A percentile compares a stretch with the other conserved stretches of the same genome.
Evolutionary conservation across 331 rosid species (phyloP).

Genomic region (Pyrus hybrid): DNA sequence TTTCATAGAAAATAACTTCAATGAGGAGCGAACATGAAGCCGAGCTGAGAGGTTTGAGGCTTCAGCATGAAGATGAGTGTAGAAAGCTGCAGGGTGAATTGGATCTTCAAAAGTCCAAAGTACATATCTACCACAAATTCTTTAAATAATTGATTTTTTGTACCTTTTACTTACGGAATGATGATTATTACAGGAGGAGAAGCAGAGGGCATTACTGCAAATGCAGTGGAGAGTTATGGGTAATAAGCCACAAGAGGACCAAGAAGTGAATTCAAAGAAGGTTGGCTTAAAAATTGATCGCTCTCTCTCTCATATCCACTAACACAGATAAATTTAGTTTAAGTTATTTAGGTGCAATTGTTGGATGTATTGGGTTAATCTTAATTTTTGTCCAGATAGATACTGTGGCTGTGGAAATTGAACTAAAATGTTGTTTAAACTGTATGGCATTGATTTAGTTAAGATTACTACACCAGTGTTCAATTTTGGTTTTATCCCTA

Average conservation of each 20-base stretch:
- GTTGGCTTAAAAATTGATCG: slow-evolving; percentile 25
- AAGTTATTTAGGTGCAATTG: not conserved
- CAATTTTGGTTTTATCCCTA: not conserved
- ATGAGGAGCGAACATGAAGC: slow-evolving; percentile 75
- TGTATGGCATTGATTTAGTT: too few relatives aligned
- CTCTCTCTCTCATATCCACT: not conserved
- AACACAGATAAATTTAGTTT: not conserved
- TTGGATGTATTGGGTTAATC: not conserved
- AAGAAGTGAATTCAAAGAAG: slow-evolving; percentile 82
- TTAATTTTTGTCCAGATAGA: not conserved
- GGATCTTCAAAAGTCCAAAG: slow-evolving; percentile 85
- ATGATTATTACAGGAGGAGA: slow-evolving; percentile 65
- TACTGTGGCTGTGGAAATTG: not conserved
- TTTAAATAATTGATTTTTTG: not conserved
- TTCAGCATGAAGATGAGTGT: slow-evolving; percentile 79
- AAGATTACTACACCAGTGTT: too few relatives aligned
- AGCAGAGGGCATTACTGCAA: slow-evolving; percentile 88
- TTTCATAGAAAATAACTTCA: slow-evolving; percentile 44
- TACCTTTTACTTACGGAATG: slow-evolving; percentile 2
- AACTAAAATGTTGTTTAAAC: not conserved
- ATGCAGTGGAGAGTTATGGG: slow-evolving; percentile 98
- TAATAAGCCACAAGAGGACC: slow-evolving; percentile 75
- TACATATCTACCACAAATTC: slow-evolving; percentile 25
- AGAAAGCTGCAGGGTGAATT: slow-evolving; percentile 79
- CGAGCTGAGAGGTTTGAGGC: slow-evolving; percentile 61